Percentiles rank a stretch among this genome's conserved stretches.
phyloP scores from a whole-genome alignment of 208 protist genomes.

The Leishmania amazonensis region DNA sequence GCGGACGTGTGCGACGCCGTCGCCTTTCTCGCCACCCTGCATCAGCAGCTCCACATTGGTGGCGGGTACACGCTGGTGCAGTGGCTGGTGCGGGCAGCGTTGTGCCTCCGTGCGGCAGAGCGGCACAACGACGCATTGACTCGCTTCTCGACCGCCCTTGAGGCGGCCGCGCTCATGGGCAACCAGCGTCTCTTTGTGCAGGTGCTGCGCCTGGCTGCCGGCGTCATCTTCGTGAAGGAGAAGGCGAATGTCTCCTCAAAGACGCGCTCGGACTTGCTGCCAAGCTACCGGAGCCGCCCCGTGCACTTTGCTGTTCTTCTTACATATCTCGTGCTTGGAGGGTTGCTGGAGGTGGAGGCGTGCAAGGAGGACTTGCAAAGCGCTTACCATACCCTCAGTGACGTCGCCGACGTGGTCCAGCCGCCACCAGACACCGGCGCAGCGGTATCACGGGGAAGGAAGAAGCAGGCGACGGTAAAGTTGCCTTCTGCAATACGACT shows the following conservation, averaged over 20 bases:
- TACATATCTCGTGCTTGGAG: conserved; percentile 42
- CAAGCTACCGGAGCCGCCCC: conserved; percentile 23
- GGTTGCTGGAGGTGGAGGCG: conserved; percentile 25
- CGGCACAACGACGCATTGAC: conserved; percentile 47
- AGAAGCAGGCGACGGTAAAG: conserved; percentile 21
- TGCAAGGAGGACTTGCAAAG: conserved; percentile 36
- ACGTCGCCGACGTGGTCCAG: conserved; percentile 12
- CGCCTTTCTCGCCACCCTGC: conserved; percentile 57
- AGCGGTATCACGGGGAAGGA: conserved; percentile 14
- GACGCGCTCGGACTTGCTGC: conserved; percentile 23
- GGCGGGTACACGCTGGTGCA: conserved; percentile 68
- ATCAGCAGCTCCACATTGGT: conserved; percentile 73
- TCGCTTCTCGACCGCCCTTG: conserved; percentile 46
- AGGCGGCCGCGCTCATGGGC: conserved; percentile 45
- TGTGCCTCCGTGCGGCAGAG: conserved; percentile 59
- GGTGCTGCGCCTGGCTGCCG: conserved; percentile 53
- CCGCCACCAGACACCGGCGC: conserved; percentile 6
- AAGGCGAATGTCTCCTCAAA: conserved; percentile 12
- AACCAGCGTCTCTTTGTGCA: conserved; percentile 78
- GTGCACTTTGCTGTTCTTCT: conserved; percentile 37
- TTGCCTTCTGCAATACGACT: conserved; percentile 11
- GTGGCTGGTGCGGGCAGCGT: conserved; percentile 72
- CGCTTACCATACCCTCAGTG: conserved; percentile 30
- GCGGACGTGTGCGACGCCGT: conserved; percentile 63
- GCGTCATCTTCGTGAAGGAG: conserved; percentile 27